Percentiles rank a stretch among this genome's conserved stretches.
phyloP scores from a whole-genome alignment of 345 rosid species.

The Citrus reticulata region DNA sequence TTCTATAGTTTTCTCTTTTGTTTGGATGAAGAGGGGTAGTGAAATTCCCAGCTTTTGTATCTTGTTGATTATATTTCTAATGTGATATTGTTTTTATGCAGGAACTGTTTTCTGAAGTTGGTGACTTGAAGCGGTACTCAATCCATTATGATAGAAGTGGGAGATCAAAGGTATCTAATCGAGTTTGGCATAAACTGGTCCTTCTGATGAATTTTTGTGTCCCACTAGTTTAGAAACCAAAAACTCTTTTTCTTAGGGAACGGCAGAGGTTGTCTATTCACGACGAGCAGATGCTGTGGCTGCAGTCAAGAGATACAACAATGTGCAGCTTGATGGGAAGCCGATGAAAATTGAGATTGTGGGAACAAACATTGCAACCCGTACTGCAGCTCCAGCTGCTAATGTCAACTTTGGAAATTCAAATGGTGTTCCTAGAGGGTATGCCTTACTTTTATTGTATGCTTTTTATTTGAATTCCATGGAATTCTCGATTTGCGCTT shows the following conservation, averaged over 20 bases:
- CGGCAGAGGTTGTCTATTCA: conserved; percentile 86
- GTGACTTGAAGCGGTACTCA: conserved; percentile 81
- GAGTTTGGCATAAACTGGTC: conserved; percentile 33
- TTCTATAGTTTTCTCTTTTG: neutral
- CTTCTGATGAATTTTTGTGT: conserved; percentile 32
- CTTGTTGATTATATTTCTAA: neutral
- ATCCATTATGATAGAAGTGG: conserved; percentile 92
- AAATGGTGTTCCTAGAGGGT: conserved; percentile 60
- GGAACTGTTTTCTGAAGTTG: conserved; percentile 91
- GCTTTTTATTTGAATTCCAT: neutral
- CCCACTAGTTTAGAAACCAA: conserved; percentile 32
- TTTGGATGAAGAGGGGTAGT: neutral
- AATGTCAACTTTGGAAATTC: conserved; percentile 40
- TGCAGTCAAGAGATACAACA: conserved; percentile 88
- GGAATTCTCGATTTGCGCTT: neutral
- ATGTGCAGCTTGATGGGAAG: conserved; percentile 94
- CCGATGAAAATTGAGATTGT: conserved; percentile 94
- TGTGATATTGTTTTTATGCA: conserved; percentile 17
- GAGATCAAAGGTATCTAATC: conserved; percentile 84
- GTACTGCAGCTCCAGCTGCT: conserved; percentile 35
- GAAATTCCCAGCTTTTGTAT: neutral
- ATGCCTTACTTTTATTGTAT: neutral
- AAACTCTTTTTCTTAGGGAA: conserved; percentile 62
- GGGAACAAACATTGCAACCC: conserved; percentile 60
- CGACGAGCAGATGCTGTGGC: conserved; percentile 72